Percentiles rank a stretch among this genome's conserved stretches.
phyloP scores from a whole-genome alignment of 345 rosid genomes.

The Kernera saxatilis region DNA sequence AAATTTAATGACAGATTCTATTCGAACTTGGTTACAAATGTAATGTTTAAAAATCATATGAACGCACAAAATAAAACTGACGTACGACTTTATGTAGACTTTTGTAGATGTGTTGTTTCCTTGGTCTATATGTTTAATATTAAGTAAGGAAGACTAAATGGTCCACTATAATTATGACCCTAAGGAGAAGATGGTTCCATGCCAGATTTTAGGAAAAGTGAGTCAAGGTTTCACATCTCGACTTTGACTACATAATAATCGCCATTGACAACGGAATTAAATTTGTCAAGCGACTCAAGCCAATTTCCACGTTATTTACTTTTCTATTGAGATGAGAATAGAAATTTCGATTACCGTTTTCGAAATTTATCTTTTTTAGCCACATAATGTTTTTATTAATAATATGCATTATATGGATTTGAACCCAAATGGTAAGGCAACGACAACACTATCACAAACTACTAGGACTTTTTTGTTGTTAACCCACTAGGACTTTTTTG shows the following conservation, averaged over 20 bases:
- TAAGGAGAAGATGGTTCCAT: neutral
- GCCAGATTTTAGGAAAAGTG: constrained; percentile 14
- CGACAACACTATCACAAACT: too few species aligned
- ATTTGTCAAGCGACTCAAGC: neutral
- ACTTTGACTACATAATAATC: constrained; percentile 1
- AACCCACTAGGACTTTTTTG: too few species aligned
- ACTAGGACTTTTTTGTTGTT: too few species aligned
- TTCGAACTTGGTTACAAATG: too few species aligned
- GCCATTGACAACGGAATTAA: constrained; percentile 7
- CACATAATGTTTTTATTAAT: neutral
- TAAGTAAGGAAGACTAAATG: neutral
- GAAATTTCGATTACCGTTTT: neutral
- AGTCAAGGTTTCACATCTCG: constrained; percentile 21
- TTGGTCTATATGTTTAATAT: neutral
- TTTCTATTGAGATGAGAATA: neutral
- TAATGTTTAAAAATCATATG: too few species aligned
- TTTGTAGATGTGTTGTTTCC: neutral
- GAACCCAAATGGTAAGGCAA: too few species aligned
- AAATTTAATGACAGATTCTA: too few species aligned
- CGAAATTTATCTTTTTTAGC: neutral
- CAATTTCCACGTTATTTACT: neutral
- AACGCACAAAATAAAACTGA: neutral
- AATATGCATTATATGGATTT: too few species aligned
- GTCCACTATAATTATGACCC: neutral
- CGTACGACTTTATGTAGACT: too few species aligned